Evolutionary conservation across 2,329 filamentous ascomycete species (phyloP).

Genomic region (Scopulariopsis brevicaulis): DNA sequence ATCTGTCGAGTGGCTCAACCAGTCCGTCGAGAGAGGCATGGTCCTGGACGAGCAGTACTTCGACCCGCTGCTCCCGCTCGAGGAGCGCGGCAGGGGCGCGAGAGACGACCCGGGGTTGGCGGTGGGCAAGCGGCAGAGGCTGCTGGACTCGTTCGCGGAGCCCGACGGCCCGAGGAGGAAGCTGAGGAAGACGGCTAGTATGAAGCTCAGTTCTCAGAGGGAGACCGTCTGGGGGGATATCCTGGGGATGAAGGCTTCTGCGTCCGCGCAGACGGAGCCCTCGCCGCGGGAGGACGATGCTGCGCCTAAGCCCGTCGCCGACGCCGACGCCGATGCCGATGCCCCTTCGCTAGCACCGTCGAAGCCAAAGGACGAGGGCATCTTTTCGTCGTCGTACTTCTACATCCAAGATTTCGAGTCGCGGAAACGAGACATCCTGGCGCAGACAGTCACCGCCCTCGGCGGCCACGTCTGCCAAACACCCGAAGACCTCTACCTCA

Average conservation of each 20-base stretch:
- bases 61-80: constrained; percentile 57
- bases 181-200: constrained; percentile 76
- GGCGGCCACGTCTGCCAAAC: constrained; percentile 31
- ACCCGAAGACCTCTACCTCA: constrained; percentile 25
- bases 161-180: constrained; percentile 60
- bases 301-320: neutral
- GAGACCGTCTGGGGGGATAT: constrained; percentile 89
- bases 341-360: neutral
- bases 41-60: constrained; percentile 80
- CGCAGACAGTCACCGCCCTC: constrained; percentile 34
- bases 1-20: constrained; percentile 71
- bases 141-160: constrained; percentile 25
- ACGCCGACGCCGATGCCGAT: neutral
- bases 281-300: neutral
- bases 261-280: neutral
- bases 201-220: constrained; percentile 68
- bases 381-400: constrained; percentile 47
- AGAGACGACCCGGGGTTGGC: constrained; percentile 33
- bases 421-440: constrained; percentile 35
- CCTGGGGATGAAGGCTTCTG: constrained; percentile 23
- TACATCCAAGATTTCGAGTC: constrained; percentile 47
- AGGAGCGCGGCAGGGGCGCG: constrained; percentile 67
- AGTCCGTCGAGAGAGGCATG: constrained; percentile 79
- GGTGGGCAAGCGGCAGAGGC: constrained; percentile 48
- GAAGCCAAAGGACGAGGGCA: constrained; percentile 21